phyloP scores from a whole-genome alignment of 176 grass and related monocot genomes.

The Avena atlantica region DNA sequence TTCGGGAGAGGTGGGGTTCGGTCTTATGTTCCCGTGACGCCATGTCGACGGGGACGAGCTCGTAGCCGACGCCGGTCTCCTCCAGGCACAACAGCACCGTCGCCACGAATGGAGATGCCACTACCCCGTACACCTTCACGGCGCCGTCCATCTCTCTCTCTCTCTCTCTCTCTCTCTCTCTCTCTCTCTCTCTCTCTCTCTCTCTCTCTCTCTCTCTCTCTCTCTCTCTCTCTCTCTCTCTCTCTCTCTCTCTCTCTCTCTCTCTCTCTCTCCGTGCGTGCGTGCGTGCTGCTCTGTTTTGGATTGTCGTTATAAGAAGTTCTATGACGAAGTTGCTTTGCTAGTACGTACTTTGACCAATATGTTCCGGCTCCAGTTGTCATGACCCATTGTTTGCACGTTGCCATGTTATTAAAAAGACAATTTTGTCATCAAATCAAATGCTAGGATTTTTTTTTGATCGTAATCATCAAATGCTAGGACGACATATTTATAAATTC shows the following conservation, averaged over 20 bases:
- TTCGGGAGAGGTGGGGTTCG: constrained; percentile 1
- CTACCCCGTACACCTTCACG: constrained; percentile 52
- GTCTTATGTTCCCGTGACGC: neutral
- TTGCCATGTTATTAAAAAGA: neutral
- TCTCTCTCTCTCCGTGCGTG: no score
- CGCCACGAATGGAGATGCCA: constrained; percentile 49
- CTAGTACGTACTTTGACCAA: neutral
- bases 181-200: no score
- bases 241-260: no score
- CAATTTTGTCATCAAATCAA: neutral
- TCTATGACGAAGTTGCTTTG: neutral
- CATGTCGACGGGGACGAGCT: constrained; percentile 47
- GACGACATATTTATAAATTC: no score
- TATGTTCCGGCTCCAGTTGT: neutral
- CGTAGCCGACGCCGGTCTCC: constrained; percentile 56
- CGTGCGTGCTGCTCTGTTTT: neutral
- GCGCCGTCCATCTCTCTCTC: neutral
- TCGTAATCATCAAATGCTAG: no score
- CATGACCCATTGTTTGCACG: neutral
- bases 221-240: no score
- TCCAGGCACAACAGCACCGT: constrained; percentile 58
- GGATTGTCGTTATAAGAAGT: neutral
- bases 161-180: no score
- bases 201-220: no score
- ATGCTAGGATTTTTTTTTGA: no score